Conservation (phyloP, 371 early-diverging fungal species). For the Syncephalastrum monosporum region DNA sequence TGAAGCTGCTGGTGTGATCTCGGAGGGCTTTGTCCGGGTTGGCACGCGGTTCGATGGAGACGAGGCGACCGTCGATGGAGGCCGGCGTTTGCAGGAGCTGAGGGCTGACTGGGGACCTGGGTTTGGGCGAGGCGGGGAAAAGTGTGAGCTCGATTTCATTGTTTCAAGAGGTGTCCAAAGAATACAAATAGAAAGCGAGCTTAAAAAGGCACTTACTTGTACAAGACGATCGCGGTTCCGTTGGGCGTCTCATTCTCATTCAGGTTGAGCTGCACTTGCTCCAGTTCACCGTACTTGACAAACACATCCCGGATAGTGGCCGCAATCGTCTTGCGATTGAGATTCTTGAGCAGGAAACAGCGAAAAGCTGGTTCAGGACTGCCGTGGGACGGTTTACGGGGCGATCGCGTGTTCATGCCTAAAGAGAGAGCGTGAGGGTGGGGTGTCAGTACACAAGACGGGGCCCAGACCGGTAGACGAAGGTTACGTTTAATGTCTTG, state of each 20-base stretch:
- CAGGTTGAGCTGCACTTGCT: conserved; percentile 13
- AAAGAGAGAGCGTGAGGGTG: too few species aligned
- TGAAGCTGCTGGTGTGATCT: too few species aligned
- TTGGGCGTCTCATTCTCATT: conserved; percentile 17
- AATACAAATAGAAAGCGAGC: neutral
- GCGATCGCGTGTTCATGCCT: too few species aligned
- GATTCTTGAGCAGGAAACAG: conserved; percentile 10
- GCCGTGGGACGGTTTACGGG: too few species aligned
- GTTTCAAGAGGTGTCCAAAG: neutral
- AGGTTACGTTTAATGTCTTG: too few species aligned
- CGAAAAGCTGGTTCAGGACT: neutral
- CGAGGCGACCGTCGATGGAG: conserved; percentile 13
- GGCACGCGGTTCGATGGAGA: conserved; percentile 7
- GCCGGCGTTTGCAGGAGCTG: neutral
- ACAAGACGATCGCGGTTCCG: conserved; percentile 18
- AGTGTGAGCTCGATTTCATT: neutral
- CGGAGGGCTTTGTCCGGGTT: too few species aligned
- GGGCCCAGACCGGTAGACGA: too few species aligned
- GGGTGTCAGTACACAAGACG: too few species aligned
- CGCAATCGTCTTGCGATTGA: conserved; percentile 17
- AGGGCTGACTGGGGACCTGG: too few species aligned
- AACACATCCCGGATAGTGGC: conserved; percentile 17
- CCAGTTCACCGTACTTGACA: conserved; percentile 17
- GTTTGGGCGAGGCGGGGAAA: too few species aligned
- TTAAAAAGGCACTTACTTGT: conserved; percentile 10